Evolutionary conservation across 768 basidiomycete species (phyloP), one percentile per base, ranked within the genome.

Genomic region (Lactifluus echinatus): DNA sequence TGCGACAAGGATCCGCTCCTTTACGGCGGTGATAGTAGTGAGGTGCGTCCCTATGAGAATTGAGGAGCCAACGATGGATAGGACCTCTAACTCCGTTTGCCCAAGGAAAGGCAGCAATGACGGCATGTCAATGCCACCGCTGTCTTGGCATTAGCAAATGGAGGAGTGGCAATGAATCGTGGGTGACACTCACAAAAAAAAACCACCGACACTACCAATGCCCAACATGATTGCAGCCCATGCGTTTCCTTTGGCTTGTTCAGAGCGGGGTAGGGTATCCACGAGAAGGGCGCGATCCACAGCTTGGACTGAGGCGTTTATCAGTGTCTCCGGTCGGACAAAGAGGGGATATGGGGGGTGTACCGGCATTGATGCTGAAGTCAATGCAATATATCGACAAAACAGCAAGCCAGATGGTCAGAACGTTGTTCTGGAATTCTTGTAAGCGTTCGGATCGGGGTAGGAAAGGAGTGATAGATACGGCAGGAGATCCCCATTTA

Each of bases 171-270:
- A 12, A 55, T 36, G 52, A 40, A 51, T 39, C 7, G 19, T 44
- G n/a, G 33, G 2, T 7, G 54, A 33, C 2, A 75, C 89, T 63
- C 63, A 93, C 93, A 90, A 76, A 66, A 89, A 95, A 69, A 93
- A 95, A 0, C 93, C 93, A 2, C 83, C 74, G 0, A 95, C 85
- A 54, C 88, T 84, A 11, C 94, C 94, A 26, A 93, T 65, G 1
- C 89, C 90, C 44, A 88, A 73, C 91, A 96, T 94, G n/a, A 87
- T 75, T 0, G 89, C 91, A 0, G 92, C 94, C 94, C 94, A 98
- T 0, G 94, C 94, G 66, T 94, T 96, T 0, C 89, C 93, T 8
- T 79, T 74, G 6, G 93, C 83, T 68, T 98, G 94, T 24, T 81
- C 75, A 1, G 78, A 67, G 0, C 87, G 73, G 0, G 92, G 85